Evolutionary conservation across 169 alveolate genomes (phyloP).

Genomic region (Eimeria necatrix): DNA sequence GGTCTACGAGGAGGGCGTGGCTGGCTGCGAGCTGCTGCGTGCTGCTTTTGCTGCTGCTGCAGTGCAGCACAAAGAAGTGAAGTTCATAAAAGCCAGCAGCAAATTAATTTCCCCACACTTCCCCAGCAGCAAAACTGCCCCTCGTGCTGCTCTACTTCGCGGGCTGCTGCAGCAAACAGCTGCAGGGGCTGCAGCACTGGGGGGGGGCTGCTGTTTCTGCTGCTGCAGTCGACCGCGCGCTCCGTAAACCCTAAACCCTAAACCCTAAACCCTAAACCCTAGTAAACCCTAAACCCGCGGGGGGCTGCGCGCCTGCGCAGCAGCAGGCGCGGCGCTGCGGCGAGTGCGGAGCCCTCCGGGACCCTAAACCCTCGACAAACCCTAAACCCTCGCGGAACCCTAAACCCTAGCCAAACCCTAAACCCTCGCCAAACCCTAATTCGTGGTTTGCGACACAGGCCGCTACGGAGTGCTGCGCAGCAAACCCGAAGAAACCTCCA

Average conservation of each 20-base stretch:
- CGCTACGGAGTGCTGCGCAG: not conserved
- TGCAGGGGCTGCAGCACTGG: constrained; percentile 77
- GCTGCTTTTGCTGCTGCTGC: constrained; percentile 82
- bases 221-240: not conserved
- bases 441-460: not conserved
- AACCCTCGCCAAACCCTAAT: not conserved
- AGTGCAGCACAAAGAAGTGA: constrained; percentile 82
- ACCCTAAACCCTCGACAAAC: not conserved
- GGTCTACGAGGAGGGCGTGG: constrained; percentile 83
- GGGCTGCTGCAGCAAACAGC: constrained; percentile 87
- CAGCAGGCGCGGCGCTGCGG: no score
- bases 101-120: constrained; percentile 86
- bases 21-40: constrained; percentile 84
- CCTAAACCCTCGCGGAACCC: constrained; percentile 36
- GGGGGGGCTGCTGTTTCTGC: not conserved
- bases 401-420: no score
- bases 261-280: constrained; percentile 14
- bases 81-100: constrained; percentile 87
- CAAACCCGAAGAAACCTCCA: not conserved
- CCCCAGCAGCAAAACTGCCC: constrained; percentile 87
- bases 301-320: no score
- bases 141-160: constrained; percentile 86
- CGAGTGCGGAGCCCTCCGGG: no score
- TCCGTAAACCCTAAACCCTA: constrained; percentile 48
- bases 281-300: constrained; percentile 33